These are phyloP conservation scores for Euphorbia celastroides DNA, from an alignment of 441 rosid genomes.

Conservation along the genomic window DNA sequence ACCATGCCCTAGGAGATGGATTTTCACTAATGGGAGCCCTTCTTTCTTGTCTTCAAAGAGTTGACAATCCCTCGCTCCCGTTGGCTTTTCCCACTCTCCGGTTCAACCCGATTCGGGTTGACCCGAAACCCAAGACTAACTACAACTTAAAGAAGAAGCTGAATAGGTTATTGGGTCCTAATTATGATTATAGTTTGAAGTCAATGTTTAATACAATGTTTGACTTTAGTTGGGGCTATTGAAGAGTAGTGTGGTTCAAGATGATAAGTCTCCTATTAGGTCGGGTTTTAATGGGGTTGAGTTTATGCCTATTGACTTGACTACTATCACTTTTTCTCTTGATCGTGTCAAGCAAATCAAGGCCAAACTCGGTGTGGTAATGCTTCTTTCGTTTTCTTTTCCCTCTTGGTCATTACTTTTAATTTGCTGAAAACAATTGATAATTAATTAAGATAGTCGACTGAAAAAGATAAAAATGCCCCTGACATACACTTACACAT, in stretches of 20 bases:
- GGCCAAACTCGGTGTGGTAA: slow-evolving; percentile 39
- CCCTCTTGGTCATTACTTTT: no score
- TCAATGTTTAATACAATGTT: slow-evolving; percentile 19
- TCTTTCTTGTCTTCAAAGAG: slow-evolving; percentile 40
- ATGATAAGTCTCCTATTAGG: slow-evolving; percentile 28
- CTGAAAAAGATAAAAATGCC: no score
- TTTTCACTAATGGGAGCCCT: slow-evolving; percentile 51
- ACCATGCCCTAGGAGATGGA: slow-evolving; percentile 49
- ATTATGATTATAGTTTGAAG: background rate
- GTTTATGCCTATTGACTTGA: slow-evolving; percentile 25
- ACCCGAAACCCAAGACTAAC: background rate
- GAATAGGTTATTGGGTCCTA: background rate
- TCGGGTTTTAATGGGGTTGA: slow-evolving; percentile 29
- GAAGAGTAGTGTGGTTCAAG: slow-evolving; percentile 32
- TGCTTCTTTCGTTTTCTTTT: no score
- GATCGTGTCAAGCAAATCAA: slow-evolving; percentile 36
- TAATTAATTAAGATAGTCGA: no score
- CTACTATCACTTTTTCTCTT: slow-evolving; percentile 33
- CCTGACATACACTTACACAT: no score
- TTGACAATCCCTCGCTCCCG: slow-evolving; percentile 34
- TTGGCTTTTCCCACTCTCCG: slow-evolving; percentile 33
- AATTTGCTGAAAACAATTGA: no score
- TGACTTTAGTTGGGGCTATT: slow-evolving; percentile 30
- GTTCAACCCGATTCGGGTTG: background rate
- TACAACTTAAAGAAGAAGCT: background rate